Evolutionary conservation across 352 stramenopile genomes (phyloP), one percentile per base, ranked within the genome.

Genomic region (Thalassiosira gravida): DNA sequence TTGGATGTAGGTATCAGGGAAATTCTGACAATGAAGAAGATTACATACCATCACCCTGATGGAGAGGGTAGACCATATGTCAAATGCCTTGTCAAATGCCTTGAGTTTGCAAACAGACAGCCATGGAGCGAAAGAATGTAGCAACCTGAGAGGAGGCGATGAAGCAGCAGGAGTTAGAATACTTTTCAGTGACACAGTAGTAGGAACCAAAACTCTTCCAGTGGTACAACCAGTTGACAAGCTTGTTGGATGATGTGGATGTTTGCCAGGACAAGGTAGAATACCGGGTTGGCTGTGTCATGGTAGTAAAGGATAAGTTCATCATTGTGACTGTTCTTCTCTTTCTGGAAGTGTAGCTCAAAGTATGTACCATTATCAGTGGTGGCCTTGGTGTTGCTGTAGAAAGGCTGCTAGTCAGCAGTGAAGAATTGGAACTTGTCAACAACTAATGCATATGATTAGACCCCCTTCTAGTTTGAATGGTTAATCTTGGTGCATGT

Each of bases 281-380:
- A 63, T n/a, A 16, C 27, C 5, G 53, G 53, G 24, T 63, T 44
- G 1, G 6, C 29, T 1, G 7, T 20, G 18, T 77, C 68, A 3
- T 37, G 3, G 13, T 42, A 27, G 30, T 49, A 71, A 1, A 58
- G 24, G 11, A 77, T 70, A 11, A 49, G 27, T 27, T 77, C 46
- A 20, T 35, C n/a, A 27, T 77, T 69, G 11, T 27, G 30, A 18
- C 66, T 56, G 18, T 69, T 77, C 49, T 77, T 77, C 49, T 71
- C 46, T n/a, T n/a, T n/a, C 0, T 42, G n/a, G 11, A 35, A 77
- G 1, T 22, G 11, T 0, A 71, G 29, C 16, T n/a, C 32, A 16
- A 58, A 25, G 25, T 35, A 58, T 42, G 16, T 13, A 3, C 29
- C 27, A 30, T 24, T 5, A 58, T 46, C 35, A 63, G 29, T n/a